phyloP scores from a whole-genome alignment of 2,329 filamentous ascomycete species.

The Parastagonospora nodorum region DNA sequence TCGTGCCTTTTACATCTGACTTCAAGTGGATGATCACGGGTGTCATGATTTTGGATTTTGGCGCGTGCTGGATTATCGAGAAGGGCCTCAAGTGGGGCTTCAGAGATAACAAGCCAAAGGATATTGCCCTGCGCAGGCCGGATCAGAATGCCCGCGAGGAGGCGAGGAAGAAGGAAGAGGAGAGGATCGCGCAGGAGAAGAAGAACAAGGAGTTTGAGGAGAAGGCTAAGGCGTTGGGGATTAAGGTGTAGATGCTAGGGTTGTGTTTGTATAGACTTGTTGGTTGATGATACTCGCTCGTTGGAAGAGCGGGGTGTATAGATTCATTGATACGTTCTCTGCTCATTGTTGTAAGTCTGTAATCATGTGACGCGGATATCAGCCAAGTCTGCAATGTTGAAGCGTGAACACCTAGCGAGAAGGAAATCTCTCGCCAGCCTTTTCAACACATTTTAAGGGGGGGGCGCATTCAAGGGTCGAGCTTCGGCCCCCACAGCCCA shows the following conservation, averaged over 20 bases:
- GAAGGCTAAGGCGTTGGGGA: constrained; percentile 22
- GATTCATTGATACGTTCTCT: too few relatives aligned
- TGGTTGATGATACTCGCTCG: too few relatives aligned
- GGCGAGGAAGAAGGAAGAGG: constrained; percentile 67
- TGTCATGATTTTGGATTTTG: constrained; percentile 87
- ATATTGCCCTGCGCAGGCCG: constrained; percentile 83
- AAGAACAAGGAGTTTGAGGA: constrained; percentile 40
- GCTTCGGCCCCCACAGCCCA: too few relatives aligned
- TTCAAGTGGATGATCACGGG: constrained; percentile 87
- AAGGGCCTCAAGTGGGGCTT: constrained; percentile 82
- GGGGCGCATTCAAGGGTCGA: too few relatives aligned
- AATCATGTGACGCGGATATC: too few relatives aligned
- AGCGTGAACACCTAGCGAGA: too few relatives aligned
- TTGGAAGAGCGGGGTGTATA: too few relatives aligned
- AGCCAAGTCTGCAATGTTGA: too few relatives aligned
- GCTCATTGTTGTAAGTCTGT: too few relatives aligned
- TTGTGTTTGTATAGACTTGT: neutral
- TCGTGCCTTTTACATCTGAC: constrained; percentile 85
- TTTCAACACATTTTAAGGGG: too few relatives aligned
- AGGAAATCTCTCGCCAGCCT: too few relatives aligned
- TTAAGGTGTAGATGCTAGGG: neutral
- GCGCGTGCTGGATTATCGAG: constrained; percentile 85
- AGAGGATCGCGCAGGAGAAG: constrained; percentile 43
- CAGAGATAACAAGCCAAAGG: constrained; percentile 89
- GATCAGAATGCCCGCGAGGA: constrained; percentile 84